Evolutionary conservation across 208 protist genomes (phyloP), one percentile per base, ranked within the genome.

Genomic region (Wallacemonas sp.): DNA sequence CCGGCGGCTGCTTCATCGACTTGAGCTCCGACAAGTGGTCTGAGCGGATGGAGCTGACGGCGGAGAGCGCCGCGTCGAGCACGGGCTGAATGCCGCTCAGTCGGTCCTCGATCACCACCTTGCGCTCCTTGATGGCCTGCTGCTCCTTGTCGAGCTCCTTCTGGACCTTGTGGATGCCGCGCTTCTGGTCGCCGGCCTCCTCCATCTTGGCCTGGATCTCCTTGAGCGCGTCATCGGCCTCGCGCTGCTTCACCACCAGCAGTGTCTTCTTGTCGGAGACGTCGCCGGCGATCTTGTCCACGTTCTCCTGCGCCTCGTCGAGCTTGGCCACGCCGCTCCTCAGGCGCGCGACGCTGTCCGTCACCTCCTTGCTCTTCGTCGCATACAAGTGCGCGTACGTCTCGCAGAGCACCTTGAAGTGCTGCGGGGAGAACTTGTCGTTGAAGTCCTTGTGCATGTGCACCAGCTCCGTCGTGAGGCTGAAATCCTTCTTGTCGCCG

Each of bases 131-230:
- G 64, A 99, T 87, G 10, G 82, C 82, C 8, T 72, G 67, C 69
- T 98, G 95, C 71, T 99, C 97, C 74, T 96, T 93, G 48, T 81
- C 87, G 1, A 99, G 79, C 12, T 88, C 84, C 33, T 86, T 89
- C 62, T 97, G 82, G 26, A 99, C 87, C 65, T 87, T 91, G 82
- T 99, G 89, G 57, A 98, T 97, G 63, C 97, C 88, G 32, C 81
- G 84, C 70, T 98, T 97, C 70, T 98, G 92, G 54, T 97, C 84
- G 10, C 85, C 76, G 0, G 97, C 95, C 55, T 96, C 78, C 68
- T 97, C 87, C 97, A 99, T 99, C 55, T 94, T 97, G 23, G 76
- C 78, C 67, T 97, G 91, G 79, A 99, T 99, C 67, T 98, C 76
- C 67, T 91, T 88, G 45, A 99, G 84, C 22, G 97, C 97, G 38